A percentile compares a stretch with the other conserved stretches of the same genome.
These are phyloP conservation scores for Boletus pseudo-olivaceus DNA, from an alignment of 768 basidiomycete species.

Conservation along the genomic window DNA sequence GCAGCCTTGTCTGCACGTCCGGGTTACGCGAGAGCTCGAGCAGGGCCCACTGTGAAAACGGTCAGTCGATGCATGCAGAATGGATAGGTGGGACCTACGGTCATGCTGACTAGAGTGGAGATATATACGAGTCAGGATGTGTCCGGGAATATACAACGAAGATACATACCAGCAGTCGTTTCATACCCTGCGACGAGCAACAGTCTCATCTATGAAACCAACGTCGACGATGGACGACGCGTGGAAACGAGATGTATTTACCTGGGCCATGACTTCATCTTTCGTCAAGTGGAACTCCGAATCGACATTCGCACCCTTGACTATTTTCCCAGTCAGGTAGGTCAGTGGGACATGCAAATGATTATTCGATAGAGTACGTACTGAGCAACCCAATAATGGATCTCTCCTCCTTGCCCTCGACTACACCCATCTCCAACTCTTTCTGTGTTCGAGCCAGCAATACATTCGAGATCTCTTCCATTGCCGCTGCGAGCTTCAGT, in stretches of 20 bases:
- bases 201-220: slow-evolving; percentile 11
- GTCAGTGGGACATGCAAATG: not conserved
- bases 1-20: slow-evolving; percentile 44
- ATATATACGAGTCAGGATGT: not conserved
- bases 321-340: slow-evolving; percentile 13
- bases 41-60: slow-evolving; percentile 45
- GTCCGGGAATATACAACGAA: not conserved
- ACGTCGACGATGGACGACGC: not conserved
- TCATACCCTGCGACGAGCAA: slow-evolving; percentile 22
- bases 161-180: slow-evolving; percentile 16
- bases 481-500: slow-evolving; percentile 31
- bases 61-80: not conserved
- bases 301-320: slow-evolving; percentile 33
- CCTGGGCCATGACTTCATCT: slow-evolving; percentile 30
- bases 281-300: slow-evolving; percentile 24
- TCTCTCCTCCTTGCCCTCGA: slow-evolving; percentile 18
- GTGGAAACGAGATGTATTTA: not conserved
- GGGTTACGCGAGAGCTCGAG: slow-evolving; percentile 49
- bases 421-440: slow-evolving; percentile 25
- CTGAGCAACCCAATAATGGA: slow-evolving; percentile 28
- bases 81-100: not conserved
- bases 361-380: slow-evolving; percentile 19
- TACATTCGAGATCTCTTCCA: slow-evolving; percentile 38
- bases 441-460: slow-evolving; percentile 35
- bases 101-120: slow-evolving; percentile 13